Evolutionary conservation across 257 asterid species (phyloP).

Genomic region (Solanum piurae): DNA sequence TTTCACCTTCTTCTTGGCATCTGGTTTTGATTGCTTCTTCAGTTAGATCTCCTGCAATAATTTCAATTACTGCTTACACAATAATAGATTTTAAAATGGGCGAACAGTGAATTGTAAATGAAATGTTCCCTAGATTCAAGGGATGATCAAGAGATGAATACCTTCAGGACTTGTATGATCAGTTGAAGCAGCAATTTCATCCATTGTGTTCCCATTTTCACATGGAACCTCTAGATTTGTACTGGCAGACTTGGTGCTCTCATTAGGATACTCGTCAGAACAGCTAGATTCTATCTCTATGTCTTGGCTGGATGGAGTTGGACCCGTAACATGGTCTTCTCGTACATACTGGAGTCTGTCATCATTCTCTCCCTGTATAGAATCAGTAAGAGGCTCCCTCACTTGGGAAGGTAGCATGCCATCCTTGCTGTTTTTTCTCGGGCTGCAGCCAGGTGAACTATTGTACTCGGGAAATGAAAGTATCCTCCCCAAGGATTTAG

Average conservation of each 20-base stretch:
- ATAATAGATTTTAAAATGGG: not conserved
- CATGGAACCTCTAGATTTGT: conserved; percentile 4
- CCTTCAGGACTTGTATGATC: conserved; percentile 31
- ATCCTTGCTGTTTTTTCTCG: conserved; percentile 35
- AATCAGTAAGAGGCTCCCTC: conserved; percentile 34
- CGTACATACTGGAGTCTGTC: conserved; percentile 6
- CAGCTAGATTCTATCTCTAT: conserved; percentile 19
- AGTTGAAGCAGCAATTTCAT: conserved; percentile 13
- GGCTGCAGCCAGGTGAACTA: conserved; percentile 53
- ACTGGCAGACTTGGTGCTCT: conserved; percentile 19
- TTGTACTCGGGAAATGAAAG: conserved; percentile 65
- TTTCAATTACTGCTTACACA: not conserved
- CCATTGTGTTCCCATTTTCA: conserved; percentile 14
- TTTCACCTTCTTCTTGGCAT: conserved; percentile 26
- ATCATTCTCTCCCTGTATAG: conserved; percentile 15
- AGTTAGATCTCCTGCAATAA: conserved; percentile 13
- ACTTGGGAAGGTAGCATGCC: conserved; percentile 27
- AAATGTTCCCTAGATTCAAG: not conserved
- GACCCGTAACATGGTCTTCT: conserved; percentile 19
- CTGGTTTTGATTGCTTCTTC: conserved; percentile 18
- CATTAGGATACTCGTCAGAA: conserved; percentile 13
- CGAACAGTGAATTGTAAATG: not conserved
- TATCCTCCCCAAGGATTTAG: conserved; percentile 66
- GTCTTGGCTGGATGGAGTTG: conserved; percentile 25
- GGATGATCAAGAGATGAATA: conserved; percentile 8